A percentile compares a stretch with the other conserved stretches of the same genome.
phyloP scores from a whole-genome alignment of 768 basidiomycete genomes.

The Lanmaoa rubissima region DNA sequence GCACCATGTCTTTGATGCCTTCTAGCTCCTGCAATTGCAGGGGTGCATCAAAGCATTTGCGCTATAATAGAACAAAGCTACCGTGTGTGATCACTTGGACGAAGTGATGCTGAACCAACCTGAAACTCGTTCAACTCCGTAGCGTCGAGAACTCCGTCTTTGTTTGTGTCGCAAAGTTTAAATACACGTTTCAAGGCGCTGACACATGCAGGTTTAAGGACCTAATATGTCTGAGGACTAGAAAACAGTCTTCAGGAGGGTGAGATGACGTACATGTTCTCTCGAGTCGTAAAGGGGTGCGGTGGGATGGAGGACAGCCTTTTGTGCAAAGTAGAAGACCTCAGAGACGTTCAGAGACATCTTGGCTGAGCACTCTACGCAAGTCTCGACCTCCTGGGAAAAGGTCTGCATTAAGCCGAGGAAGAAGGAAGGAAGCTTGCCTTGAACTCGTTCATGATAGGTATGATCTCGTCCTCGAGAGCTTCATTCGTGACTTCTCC shows the following conservation, averaged over 20 bases:
- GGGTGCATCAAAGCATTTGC: conserved; percentile 94
- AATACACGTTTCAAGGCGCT: conserved; percentile 91
- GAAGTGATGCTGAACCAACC: conserved; percentile 40
- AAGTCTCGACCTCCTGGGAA: conserved; percentile 92
- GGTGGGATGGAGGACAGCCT: conserved; percentile 94
- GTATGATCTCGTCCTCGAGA: conserved; percentile 90
- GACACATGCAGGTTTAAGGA: conserved; percentile 88
- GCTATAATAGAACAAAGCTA: conserved; percentile 39
- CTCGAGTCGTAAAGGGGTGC: conserved; percentile 96
- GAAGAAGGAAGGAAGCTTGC: conserved; percentile 37
- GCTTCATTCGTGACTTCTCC: conserved; percentile 94
- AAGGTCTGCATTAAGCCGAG: conserved; percentile 3
- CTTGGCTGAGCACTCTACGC: conserved; percentile 95
- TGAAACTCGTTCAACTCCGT: conserved; percentile 96
- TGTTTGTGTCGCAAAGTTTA: conserved; percentile 92
- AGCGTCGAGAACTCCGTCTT: conserved; percentile 88
- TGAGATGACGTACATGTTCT: conserved; percentile 70
- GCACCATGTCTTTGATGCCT: conserved; percentile 93
- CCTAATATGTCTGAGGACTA: conserved; percentile 43
- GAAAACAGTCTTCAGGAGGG: background rate
- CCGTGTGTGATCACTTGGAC: background rate
- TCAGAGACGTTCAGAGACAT: conserved; percentile 90
- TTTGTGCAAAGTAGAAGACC: conserved; percentile 98
- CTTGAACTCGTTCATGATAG: conserved; percentile 99
- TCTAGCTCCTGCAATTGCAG: conserved; percentile 91